Conservation (phyloP, 371 early-diverging fungal species). For the Rhizopus arrhizus region DNA sequence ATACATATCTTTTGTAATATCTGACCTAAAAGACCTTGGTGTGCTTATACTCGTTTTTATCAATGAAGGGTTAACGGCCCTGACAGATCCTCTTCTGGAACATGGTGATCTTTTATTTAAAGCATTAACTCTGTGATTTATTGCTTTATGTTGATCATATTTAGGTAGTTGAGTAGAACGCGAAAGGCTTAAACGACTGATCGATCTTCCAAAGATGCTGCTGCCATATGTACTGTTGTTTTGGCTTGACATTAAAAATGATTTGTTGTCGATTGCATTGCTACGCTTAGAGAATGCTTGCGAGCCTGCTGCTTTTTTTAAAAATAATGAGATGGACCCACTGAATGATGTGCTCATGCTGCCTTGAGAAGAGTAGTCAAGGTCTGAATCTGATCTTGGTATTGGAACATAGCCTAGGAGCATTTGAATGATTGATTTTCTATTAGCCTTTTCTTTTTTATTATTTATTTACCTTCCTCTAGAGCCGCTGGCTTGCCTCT, state of each 20-base stretch:
- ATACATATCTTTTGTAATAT: not conserved
- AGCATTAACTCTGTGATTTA: constrained; percentile 1
- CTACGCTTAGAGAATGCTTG: constrained; percentile 6
- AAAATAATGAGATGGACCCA: constrained; percentile 23
- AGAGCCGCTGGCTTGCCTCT: constrained; percentile 31
- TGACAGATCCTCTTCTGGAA: not conserved
- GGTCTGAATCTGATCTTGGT: constrained; percentile 5
- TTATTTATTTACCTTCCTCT: constrained; percentile 23
- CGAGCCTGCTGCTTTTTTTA: constrained; percentile 21
- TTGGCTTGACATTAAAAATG: constrained; percentile 1
- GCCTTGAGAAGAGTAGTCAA: not conserved
- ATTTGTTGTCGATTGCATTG: constrained; percentile 1
- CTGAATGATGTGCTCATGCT: constrained; percentile 18
- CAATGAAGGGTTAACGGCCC: not conserved
- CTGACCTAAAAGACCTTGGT: constrained; percentile 14
- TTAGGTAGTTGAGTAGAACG: constrained; percentile 24
- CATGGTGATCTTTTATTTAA: constrained; percentile 1
- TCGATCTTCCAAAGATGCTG: constrained; percentile 23
- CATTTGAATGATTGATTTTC: not conserved
- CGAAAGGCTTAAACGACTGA: constrained; percentile 20
- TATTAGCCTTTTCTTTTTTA: not conserved
- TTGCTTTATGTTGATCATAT: constrained; percentile 11
- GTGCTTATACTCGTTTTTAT: constrained; percentile 20
- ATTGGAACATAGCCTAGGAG: constrained; percentile 26
- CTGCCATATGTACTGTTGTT: constrained; percentile 5